Evolutionary conservation across 2,329 filamentous ascomycete species (phyloP), one percentile per base, ranked within the genome.

Genomic region (Diaporthe batatas): DNA sequence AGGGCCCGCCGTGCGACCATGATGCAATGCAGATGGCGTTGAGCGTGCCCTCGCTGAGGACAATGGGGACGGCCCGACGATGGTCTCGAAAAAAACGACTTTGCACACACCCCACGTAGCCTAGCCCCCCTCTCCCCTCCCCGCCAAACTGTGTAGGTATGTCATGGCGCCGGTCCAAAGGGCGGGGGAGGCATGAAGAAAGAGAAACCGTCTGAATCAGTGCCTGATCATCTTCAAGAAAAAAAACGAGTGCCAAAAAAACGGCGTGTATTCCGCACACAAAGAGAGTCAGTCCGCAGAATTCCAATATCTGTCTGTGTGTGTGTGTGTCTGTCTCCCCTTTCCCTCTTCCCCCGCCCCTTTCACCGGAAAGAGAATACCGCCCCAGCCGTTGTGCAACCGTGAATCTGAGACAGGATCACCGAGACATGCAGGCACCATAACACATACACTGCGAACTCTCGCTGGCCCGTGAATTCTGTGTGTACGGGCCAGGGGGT

Each of bases 371-470:
- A 70, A 70, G 68, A 70, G 55, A 39, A 53, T 39, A 58, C 55
- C 58, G n/a, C 44, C 68, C 68, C 47, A 54, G 68, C 55, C 68
- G 68, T 70, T 70, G 68, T 70, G 68, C 68, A 44, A 70, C 68
- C 44, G 32, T 34, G 34, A 57, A 57, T 51, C 58, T 70, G 68
- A 70, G 68, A 70, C 68, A 70, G 0, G 10, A 59, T 36, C 49
- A 62, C 55, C 55, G 55, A 70, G 68, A 70, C 68, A 70, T 53
- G 44, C 68, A 70, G 68, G 55, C 44, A 67, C 44, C 44, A 67
- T 32, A 39, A 29, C 21, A 23, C 34, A 53, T 29, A 23, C 34
- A 59, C 39, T 70, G 53, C 54, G 39, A 69, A 57, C 53, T 18
- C 32, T 32, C 10, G 47, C 47, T n/a, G 32, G 32, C 32, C 25